A percentile compares a stretch with the other conserved stretches of the same genome.
These are phyloP conservation scores for Geotrichum klebahnii DNA, from an alignment of 1,139 yeast species.

Conservation along the genomic window DNA sequence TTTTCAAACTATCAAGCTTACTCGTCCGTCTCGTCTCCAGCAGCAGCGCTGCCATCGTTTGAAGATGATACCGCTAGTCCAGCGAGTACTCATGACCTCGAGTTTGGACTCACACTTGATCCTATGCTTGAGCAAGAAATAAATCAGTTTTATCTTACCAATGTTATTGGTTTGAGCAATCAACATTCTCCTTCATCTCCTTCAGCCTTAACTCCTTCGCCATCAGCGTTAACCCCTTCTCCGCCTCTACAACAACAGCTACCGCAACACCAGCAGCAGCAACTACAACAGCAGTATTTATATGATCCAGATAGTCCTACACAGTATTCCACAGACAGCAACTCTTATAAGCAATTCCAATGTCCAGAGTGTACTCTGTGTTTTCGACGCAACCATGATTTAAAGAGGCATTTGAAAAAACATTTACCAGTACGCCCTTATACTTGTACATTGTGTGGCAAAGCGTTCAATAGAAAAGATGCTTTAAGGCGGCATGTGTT, in stretches of 20 bases:
- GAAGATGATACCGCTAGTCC: too few species aligned
- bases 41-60: too few species aligned
- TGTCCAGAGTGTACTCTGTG: constrained; percentile 39
- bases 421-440: constrained; percentile 52
- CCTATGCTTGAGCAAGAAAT: constrained; percentile 8
- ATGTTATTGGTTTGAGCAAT: not conserved
- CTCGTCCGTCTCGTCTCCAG: too few species aligned
- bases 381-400: constrained; percentile 59
- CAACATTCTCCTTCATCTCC: not conserved
- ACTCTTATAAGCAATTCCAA: constrained; percentile 23
- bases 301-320: too few species aligned
- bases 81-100: too few species aligned
- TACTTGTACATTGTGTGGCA: constrained; percentile 67
- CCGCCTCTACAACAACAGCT: not conserved
- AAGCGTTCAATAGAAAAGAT: constrained; percentile 78
- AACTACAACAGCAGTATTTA: too few species aligned
- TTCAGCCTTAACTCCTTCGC: not conserved
- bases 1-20: not conserved
- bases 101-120: constrained; percentile 5
- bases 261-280: not conserved
- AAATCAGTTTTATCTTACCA: constrained; percentile 7
- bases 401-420: constrained; percentile 61
- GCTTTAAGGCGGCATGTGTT: constrained; percentile 46
- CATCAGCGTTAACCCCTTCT: not conserved
- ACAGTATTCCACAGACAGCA: too few species aligned